Conservation (phyloP, 371 early-diverging fungal species). For the Mucor velutinosus region DNA sequence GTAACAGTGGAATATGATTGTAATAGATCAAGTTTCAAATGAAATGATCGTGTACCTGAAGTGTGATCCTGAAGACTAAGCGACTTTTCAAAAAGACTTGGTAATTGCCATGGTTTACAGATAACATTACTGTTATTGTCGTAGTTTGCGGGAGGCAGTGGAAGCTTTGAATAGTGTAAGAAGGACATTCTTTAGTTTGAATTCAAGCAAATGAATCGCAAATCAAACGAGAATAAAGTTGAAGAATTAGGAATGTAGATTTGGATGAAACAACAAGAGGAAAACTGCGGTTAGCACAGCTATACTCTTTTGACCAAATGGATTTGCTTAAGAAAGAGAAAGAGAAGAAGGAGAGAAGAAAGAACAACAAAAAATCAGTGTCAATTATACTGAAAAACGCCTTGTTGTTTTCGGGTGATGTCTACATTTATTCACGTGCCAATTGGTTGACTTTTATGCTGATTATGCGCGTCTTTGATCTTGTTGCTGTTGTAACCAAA, state of each 20-base stretch:
- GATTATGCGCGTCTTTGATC: neutral
- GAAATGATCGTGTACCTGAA: neutral
- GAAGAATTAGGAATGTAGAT: too few relatives aligned
- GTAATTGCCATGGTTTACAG: neutral
- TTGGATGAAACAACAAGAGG: too few relatives aligned
- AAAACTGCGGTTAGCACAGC: too few relatives aligned
- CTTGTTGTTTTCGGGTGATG: neutral
- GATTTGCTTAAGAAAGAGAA: neutral
- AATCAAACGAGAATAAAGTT: neutral
- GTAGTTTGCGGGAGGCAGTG: neutral
- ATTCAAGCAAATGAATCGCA: neutral
- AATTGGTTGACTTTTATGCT: neutral
- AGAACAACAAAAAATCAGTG: neutral
- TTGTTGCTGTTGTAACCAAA: conserved; percentile 21
- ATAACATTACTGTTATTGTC: neutral
- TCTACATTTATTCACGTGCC: neutral
- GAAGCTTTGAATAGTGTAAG: neutral
- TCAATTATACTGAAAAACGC: neutral
- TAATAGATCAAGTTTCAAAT: neutral
- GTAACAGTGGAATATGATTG: neutral
- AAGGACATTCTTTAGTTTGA: neutral
- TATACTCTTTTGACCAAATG: neutral
- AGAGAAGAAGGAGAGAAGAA: neutral
- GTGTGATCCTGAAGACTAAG: neutral
- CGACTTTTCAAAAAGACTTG: neutral